phyloP scores from a whole-genome alignment of 2,329 filamentous ascomycete genomes.

The Phyllosticta citriasiana region DNA sequence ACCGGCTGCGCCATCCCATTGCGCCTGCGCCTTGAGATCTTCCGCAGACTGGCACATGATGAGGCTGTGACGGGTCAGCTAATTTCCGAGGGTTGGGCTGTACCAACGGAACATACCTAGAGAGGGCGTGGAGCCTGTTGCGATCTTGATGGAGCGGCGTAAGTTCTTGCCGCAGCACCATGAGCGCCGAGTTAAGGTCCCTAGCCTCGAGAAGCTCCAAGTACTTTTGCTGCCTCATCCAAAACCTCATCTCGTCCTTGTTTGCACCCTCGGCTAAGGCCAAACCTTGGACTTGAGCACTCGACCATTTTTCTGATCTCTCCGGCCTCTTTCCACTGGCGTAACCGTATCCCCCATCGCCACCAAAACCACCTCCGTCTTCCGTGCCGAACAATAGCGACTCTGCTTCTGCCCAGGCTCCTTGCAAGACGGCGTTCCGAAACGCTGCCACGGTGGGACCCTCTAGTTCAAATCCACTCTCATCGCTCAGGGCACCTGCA shows the following conservation, averaged over 20 bases:
- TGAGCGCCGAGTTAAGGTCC: conserved; percentile 63
- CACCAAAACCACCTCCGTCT: conserved; percentile 33
- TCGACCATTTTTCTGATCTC: conserved; percentile 18
- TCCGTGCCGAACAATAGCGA: conserved; percentile 55
- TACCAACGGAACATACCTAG: conserved; percentile 42
- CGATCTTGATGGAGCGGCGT: conserved; percentile 77
- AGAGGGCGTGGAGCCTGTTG: conserved; percentile 67
- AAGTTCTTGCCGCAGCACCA: conserved; percentile 77
- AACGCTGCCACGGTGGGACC: conserved; percentile 80
- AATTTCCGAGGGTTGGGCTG: not conserved
- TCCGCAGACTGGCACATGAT: conserved; percentile 79
- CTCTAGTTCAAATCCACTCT: conserved; percentile 84
- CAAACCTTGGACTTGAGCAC: conserved; percentile 42
- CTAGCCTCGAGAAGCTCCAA: conserved; percentile 74
- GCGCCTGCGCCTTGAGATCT: conserved; percentile 64
- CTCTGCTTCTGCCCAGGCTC: conserved; percentile 81
- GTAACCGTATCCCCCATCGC: conserved; percentile 21
- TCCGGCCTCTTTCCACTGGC: conserved; percentile 24
- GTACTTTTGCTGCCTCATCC: conserved; percentile 87
- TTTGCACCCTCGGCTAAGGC: conserved; percentile 68
- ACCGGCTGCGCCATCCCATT: conserved; percentile 75
- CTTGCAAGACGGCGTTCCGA: conserved; percentile 65
- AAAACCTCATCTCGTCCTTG: conserved; percentile 71
- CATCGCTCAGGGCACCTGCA: conserved; percentile 61
- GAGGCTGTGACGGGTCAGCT: conserved; percentile 44